Conservation (phyloP, 306 rosid genomes). For the Prunus davidiana region DNA sequence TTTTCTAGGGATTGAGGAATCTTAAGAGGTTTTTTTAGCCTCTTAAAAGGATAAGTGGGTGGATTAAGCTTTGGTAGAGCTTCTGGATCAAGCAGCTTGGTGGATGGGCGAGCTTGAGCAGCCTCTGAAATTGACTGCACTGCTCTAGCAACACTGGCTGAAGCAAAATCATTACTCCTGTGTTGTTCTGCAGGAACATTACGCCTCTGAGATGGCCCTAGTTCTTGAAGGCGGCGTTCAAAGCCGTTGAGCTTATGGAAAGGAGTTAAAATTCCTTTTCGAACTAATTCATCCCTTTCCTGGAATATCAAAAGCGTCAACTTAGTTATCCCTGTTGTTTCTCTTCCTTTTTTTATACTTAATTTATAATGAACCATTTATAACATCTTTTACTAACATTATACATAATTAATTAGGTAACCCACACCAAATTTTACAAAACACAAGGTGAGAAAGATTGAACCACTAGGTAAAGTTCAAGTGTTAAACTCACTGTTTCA, state of each 20-base stretch:
- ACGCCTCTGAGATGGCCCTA: slow-evolving; percentile 46
- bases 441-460: not conserved
- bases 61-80: slow-evolving; percentile 80
- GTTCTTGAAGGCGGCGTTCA: slow-evolving; percentile 74
- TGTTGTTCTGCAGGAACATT: slow-evolving; percentile 37
- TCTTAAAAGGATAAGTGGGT: slow-evolving; percentile 73
- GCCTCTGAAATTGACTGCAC: slow-evolving; percentile 67
- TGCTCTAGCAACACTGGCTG: slow-evolving; percentile 69
- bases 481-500: slow-evolving; percentile 83
- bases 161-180: slow-evolving; percentile 39
- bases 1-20: slow-evolving; percentile 39
- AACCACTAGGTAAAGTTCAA: slow-evolving; percentile 19
- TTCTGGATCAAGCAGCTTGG: slow-evolving; percentile 69
- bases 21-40: slow-evolving; percentile 58
- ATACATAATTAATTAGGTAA: not conserved
- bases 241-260: slow-evolving; percentile 90
- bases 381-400: not conserved
- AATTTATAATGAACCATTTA: not conserved
- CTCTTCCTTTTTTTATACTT: slow-evolving; percentile 11
- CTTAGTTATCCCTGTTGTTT: slow-evolving; percentile 27
- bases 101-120: slow-evolving; percentile 83
- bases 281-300: slow-evolving; percentile 93
- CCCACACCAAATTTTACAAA: not conserved
- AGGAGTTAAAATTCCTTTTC: slow-evolving; percentile 90
- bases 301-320: slow-evolving; percentile 31